Evolutionary conservation across 169 alveolate genomes (phyloP).

Genomic region (Eimeria sp.): DNA sequence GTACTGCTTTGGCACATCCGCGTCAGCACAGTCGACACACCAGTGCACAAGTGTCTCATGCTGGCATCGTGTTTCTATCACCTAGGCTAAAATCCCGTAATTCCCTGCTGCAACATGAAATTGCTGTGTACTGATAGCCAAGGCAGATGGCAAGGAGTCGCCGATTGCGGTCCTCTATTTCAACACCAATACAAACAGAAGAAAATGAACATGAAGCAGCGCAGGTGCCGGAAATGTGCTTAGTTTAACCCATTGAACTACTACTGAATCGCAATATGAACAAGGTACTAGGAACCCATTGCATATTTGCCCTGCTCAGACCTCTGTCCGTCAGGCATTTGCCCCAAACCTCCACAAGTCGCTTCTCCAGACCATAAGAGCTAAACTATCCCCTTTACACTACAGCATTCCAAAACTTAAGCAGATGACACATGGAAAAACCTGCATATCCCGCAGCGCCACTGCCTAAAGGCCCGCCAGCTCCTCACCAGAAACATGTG

Average conservation of each 20-base stretch:
- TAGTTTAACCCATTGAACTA: neutral
- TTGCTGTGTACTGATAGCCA: neutral
- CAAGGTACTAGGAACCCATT: neutral
- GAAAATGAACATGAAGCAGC: neutral
- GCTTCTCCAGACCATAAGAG: neutral
- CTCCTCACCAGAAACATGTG: constrained; percentile 87
- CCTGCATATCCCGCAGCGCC: neutral
- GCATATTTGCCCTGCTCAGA: neutral
- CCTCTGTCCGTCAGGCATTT: neutral
- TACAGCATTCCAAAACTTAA: neutral
- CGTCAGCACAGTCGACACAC: neutral
- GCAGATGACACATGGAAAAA: neutral
- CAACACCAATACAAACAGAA: neutral
- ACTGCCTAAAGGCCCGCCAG: neutral
- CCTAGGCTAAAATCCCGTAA: neutral
- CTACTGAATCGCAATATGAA: no score
- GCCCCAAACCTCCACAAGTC: neutral
- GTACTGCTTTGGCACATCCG: neutral
- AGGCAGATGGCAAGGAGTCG: neutral
- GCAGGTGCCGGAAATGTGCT: neutral
- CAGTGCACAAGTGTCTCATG: neutral
- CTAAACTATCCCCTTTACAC: neutral
- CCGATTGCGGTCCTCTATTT: no score
- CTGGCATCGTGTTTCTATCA: neutral
- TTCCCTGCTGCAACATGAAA: no score